Evolutionary conservation across 2,329 filamentous ascomycete species (phyloP), one percentile per base, ranked within the genome.

Genomic region (Sarocladiaceae sp.): DNA sequence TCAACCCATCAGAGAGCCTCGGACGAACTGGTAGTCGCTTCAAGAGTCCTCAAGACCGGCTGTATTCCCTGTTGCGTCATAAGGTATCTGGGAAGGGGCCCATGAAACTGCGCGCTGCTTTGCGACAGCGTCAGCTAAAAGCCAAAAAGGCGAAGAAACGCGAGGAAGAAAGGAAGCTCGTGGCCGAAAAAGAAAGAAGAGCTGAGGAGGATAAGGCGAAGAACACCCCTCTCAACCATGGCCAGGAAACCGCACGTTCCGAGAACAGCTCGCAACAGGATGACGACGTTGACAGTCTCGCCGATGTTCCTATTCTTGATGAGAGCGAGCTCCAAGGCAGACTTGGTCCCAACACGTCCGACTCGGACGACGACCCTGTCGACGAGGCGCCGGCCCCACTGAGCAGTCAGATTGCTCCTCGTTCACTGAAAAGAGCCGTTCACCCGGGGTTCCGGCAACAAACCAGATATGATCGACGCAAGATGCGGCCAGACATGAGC

Each of bases 401-500:
- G n/a, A n/a, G n/a, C n/a, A n/a, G n/a, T n/a, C n/a, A n/a, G n/a
- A n/a, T n/a, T n/a, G n/a, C n/a, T n/a, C n/a, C n/a, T n/a, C n/a
- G n/a, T n/a, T n/a, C n/a, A n/a, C n/a, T n/a, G n/a, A n/a, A n/a
- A n/a, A n/a, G n/a, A n/a, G n/a, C n/a, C n/a, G n/a, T n/a, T n/a
- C n/a, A n/a, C n/a, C n/a, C n/a, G n/a, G n/a, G 44, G 13, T 48
- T 48, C 44, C 44, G 44, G 4, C 11, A 86, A 90, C 39, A 99
- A 74, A 0, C 90, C 92, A 13, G 87, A 87, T 29, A 96, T 89
- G 69, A 99, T 97, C 35, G 88, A 87, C 1, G 88, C 84, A 54
- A 97, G 83, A 66, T 99, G 94, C 55, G 99, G 79, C 91, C 94
- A 97, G 73, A 99, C 97, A 46, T 97, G 91, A 52, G 89, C 94